phyloP scores from a whole-genome alignment of 768 basidiomycete genomes.

The Agaricus blazei region DNA sequence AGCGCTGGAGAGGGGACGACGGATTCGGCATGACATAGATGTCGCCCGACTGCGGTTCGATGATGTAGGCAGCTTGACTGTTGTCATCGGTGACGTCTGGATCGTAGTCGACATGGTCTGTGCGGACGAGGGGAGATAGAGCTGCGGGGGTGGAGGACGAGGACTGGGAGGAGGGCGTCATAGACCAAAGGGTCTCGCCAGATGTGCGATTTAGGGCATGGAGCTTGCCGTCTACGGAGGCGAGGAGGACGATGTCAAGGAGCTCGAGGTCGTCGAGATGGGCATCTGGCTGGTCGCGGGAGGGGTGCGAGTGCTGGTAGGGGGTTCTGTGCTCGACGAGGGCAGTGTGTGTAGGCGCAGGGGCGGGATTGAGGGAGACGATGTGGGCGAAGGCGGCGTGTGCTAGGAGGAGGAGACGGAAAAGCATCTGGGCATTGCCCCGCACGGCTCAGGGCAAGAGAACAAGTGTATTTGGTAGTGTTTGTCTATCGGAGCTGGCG shows the following conservation, averaged over 20 bases:
- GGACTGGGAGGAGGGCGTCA: constrained; percentile 54
- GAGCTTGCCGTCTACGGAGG: constrained; percentile 91
- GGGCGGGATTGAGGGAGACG: background rate
- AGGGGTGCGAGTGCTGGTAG: background rate
- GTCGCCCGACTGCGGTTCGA: constrained; percentile 92
- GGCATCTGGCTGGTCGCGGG: constrained; percentile 7
- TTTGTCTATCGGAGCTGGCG: constrained; percentile 21
- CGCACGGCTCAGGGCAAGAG: background rate
- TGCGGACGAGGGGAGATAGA: constrained; percentile 71
- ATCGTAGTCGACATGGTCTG: constrained; percentile 54
- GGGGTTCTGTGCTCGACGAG: background rate
- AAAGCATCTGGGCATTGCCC: background rate
- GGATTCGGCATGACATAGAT: constrained; percentile 81
- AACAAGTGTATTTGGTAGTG: background rate
- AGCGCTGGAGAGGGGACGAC: constrained; percentile 69
- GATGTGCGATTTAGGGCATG: constrained; percentile 89
- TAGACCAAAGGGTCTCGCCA: constrained; percentile 84
- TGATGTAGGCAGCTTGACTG: constrained; percentile 77
- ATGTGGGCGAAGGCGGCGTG: background rate
- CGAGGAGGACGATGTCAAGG: constrained; percentile 81
- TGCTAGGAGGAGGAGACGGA: background rate
- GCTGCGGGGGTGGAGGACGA: constrained; percentile 38
- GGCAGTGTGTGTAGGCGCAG: background rate
- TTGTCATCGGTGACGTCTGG: constrained; percentile 51
- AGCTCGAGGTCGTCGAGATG: constrained; percentile 50